Evolutionary conservation across 352 stramenopile species (phyloP), one percentile per base, ranked within the genome.

Genomic region (Aphanomyces euteiches): DNA sequence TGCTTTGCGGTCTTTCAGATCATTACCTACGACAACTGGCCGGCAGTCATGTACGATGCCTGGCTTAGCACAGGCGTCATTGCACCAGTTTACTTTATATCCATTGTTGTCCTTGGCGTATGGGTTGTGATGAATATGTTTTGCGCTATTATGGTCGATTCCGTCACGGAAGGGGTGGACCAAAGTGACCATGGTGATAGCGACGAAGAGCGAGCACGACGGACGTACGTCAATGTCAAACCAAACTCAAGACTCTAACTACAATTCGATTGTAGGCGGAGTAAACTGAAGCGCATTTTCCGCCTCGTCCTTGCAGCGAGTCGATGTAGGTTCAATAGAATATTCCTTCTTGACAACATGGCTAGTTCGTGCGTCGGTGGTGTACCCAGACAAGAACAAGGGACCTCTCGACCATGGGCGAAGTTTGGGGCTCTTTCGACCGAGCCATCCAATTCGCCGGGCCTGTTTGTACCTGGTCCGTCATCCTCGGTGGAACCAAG

Each of bases 11-110:
- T 98, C 0, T 98, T 98, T 64, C 88, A 98, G 74, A 81, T 98
- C 56, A 96, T 98, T 56, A 93, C 92, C 7, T 90, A 91, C 5
- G 95, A 98, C 57, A 96, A 98, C 75, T 98, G 92, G 93, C 98
- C 98, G 67, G 78, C 73, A 39, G 84, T 98, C 60, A 97, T 98
- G 92, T 98, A 98, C 74, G 89, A 96, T 73, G 85, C 77, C 7
- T 96, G 95, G 73, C 86, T 88, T 4, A 82, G 81, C n/a, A 93
- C 89, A 64, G 80, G 82, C 34, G 81, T 82, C 64, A 66, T 71
- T 6, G 79, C 82, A 2, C 82, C 79, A 15, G n/a, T 95, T 39
- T 98, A 98, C 77, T 96, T 96, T 67, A 85, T 97, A 28, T 88
- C 79, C 15, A 75, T 96, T n/a, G 74, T 98, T 45, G 75, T 98